Percentiles rank a stretch among this genome's conserved stretches.
Conservation (phyloP, 192 early-diverging fungal genomes). For the Umbelopsis isabellina region DNA sequence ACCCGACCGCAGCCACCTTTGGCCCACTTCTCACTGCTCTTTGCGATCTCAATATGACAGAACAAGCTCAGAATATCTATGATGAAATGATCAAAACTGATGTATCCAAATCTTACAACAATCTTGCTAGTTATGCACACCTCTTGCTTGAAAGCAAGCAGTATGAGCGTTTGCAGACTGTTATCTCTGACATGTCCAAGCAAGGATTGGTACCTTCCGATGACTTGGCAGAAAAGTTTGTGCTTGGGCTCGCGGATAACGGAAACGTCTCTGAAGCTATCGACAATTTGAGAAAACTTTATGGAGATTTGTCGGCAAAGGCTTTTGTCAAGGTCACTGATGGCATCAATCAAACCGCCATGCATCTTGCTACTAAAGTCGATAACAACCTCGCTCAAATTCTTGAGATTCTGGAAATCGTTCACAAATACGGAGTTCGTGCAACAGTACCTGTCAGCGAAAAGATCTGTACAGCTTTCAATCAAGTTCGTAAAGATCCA, state of each 20-base stretch:
- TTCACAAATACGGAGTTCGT: neutral
- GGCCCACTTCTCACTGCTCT: slow-evolving; percentile 35
- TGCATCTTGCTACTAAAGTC: slow-evolving; percentile 6
- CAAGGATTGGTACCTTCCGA: slow-evolving; percentile 36
- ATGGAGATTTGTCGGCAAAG: slow-evolving; percentile 19
- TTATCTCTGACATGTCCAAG: slow-evolving; percentile 32
- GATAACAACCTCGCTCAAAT: neutral
- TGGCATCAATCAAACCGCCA: slow-evolving; percentile 20
- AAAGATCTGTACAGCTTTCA: neutral
- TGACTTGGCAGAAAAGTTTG: slow-evolving; percentile 25
- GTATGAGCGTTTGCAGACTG: neutral
- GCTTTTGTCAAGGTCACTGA: slow-evolving; percentile 24
- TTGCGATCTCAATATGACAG: slow-evolving; percentile 7
- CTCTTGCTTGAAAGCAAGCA: slow-evolving; percentile 33
- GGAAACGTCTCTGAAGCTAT: slow-evolving; percentile 21
- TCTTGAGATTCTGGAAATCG: slow-evolving; percentile 2
- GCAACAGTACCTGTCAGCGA: slow-evolving; percentile 12
- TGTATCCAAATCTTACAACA: slow-evolving; percentile 38
- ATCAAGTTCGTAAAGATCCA: slow-evolving; percentile 6
- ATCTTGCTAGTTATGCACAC: slow-evolving; percentile 36
- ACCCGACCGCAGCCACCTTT: slow-evolving; percentile 40
- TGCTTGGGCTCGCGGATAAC: slow-evolving; percentile 3
- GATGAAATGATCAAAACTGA: slow-evolving; percentile 30
- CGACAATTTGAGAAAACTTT: slow-evolving; percentile 16
- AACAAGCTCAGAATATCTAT: slow-evolving; percentile 31